Evolutionary conservation across 108 stramenopile genomes (phyloP), one percentile per base, ranked within the genome.

Genomic region (Pseudonitzschia multistriata): DNA sequence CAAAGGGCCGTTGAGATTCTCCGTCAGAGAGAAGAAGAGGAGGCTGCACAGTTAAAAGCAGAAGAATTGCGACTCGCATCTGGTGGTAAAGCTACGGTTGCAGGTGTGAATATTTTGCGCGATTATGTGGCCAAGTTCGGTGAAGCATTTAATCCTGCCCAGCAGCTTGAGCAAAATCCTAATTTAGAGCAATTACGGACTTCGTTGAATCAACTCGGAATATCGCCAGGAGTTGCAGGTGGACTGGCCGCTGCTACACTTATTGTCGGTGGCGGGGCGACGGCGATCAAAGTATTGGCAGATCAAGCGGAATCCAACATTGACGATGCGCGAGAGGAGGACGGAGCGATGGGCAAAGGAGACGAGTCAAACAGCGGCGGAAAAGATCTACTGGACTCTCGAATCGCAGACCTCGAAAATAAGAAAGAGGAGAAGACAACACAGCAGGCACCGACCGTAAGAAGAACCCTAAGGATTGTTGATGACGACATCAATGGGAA

Each of bases 211-310:
- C 57, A 59, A 59, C 57, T 59, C n/a, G 35, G 35, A 19, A 59
- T 59, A n/a, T 59, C 57, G 5, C 57, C 57, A 2, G 57, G 33
- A 14, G 31, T 59, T 59, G 57, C 29, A 8, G 57, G 57, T 59
- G 57, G 57, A 35, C 27, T 55, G 30, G 57, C 57, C 5, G 31
- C 57, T 33, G 57, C 57, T 15, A 30, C 31, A 8, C 19, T 59
- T 3, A 33, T 59, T 15, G 29, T 59, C 17, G 57, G 57, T 29
- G 31, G 57, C 11, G 35, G 57, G 17, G 57, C 35, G 21, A 59
- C 57, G 3, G 57, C 57, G 0, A 36, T 59, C 28, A 59, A 59
- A 33, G 8, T n/a, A 3, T 14, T 36, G n/a, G n/a, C 35, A 35
- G 35, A 59, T 22, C 28, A 59, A n/a, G 57, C 57, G n/a, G 35